phyloP scores from a whole-genome alignment of 371 early-diverging fungal species.

The Rhizopus sp. region DNA sequence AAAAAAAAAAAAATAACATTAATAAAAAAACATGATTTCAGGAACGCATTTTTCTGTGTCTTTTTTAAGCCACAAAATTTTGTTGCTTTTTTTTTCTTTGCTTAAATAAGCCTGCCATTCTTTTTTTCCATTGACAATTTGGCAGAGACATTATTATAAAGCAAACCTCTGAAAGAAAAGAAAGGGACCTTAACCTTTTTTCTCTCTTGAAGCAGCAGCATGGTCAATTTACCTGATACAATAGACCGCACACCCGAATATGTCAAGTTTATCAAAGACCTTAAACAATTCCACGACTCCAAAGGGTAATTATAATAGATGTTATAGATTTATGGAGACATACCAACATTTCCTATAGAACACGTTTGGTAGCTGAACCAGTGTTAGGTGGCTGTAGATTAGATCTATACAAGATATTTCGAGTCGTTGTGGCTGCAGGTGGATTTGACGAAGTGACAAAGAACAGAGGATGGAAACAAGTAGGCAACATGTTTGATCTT shows the following conservation, averaged over 20 bases:
- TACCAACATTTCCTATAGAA: constrained; percentile 30
- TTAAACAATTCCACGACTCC: constrained; percentile 65
- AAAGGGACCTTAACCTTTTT: constrained; percentile 6
- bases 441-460: constrained; percentile 76
- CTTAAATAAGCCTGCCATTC: neutral
- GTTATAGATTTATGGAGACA: neutral
- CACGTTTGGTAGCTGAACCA: constrained; percentile 65
- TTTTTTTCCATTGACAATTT: neutral
- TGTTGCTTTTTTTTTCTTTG: neutral
- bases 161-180: constrained; percentile 5
- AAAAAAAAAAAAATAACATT: neutral
- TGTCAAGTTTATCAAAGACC: constrained; percentile 65
- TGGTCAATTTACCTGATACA: constrained; percentile 45
- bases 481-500: constrained; percentile 70
- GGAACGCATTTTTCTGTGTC: neutral
- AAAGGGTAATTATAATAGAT: constrained; percentile 51
- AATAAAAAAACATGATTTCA: neutral
- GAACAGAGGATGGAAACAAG: constrained; percentile 74
- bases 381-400: constrained; percentile 75
- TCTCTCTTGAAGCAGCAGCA: neutral
- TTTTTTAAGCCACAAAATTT: constrained; percentile 3
- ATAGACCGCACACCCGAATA: constrained; percentile 74
- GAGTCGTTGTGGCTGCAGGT: constrained; percentile 63
- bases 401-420: constrained; percentile 70
- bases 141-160: neutral